phyloP scores from a whole-genome alignment of 805 yeast species.

The Metschnikowia cerradonensis region DNA sequence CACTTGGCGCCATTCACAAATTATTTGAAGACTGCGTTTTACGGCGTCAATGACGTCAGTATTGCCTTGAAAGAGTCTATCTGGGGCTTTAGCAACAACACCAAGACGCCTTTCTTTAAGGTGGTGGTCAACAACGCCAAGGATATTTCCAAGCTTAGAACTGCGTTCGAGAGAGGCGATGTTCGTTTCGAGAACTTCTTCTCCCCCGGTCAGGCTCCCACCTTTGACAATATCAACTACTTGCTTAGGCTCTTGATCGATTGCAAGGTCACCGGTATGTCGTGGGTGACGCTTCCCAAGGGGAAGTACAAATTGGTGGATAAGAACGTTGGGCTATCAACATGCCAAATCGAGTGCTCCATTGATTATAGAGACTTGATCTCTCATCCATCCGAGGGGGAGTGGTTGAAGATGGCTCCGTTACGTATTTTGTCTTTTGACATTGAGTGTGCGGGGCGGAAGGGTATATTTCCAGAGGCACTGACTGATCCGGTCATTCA shows the following conservation, averaged over 20 bases:
- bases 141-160: conserved; percentile 63
- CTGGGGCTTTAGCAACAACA: conserved; percentile 88
- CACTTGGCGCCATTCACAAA: conserved; percentile 43
- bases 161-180: conserved; percentile 82
- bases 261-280: conserved; percentile 91
- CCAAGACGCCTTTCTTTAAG: conserved; percentile 74
- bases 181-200: conserved; percentile 61
- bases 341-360: conserved; percentile 80
- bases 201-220: conserved; percentile 50
- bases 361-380: conserved; percentile 65
- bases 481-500: conserved; percentile 92
- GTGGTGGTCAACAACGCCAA: conserved; percentile 63
- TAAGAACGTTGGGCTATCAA: conserved; percentile 45
- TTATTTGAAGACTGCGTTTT: conserved; percentile 45
- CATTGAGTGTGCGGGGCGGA: conserved; percentile 97
- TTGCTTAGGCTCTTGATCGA: conserved; percentile 87
- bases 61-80: conserved; percentile 73
- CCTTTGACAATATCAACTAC: conserved; percentile 89
- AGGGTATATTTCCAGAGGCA: conserved; percentile 95
- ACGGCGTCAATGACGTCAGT: conserved; percentile 63
- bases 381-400: conserved; percentile 87
- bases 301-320: conserved; percentile 56
- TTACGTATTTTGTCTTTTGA: conserved; percentile 90
- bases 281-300: conserved; percentile 89
- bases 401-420: conserved; percentile 92